Evolutionary conservation across 2,329 filamentous ascomycete species (phyloP).

Genomic region (Xylaria sp.): DNA sequence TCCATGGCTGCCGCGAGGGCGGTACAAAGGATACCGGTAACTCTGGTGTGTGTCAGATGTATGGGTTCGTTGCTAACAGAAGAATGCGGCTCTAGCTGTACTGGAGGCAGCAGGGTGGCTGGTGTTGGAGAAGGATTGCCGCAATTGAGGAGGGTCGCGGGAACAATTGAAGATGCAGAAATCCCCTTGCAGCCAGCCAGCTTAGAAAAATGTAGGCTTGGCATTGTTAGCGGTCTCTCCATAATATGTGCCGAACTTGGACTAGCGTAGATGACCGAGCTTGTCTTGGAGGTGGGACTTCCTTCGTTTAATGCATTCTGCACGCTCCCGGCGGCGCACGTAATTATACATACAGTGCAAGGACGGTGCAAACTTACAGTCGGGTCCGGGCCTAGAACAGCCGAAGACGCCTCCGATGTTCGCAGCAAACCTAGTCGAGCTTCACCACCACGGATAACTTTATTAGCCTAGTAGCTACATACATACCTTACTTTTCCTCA

Average conservation of each 20-base stretch:
- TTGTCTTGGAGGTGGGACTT: neutral
- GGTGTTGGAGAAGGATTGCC: constrained; percentile 30
- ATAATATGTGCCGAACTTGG: constrained; percentile 9
- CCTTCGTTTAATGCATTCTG: constrained; percentile 13
- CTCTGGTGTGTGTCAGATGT: neutral
- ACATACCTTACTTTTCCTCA: constrained; percentile 17
- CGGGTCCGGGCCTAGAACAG: neutral
- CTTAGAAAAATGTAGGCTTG: constrained; percentile 34
- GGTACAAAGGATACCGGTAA: neutral
- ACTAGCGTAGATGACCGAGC: constrained; percentile 18
- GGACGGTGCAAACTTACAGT: neutral
- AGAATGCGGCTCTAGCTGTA: neutral
- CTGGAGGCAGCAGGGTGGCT: constrained; percentile 12
- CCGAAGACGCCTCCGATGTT: constrained; percentile 39
- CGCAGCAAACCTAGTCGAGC: constrained; percentile 34
- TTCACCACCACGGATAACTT: constrained; percentile 11
- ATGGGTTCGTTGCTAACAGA: neutral
- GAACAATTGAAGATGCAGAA: constrained; percentile 36
- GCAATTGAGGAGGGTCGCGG: constrained; percentile 22
- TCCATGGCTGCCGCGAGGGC: constrained; percentile 65
- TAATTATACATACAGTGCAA: neutral
- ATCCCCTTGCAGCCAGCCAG: constrained; percentile 26
- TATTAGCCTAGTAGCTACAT: constrained; percentile 8
- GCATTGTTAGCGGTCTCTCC: constrained; percentile 20
- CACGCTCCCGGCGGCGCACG: neutral